Percentiles rank a stretch among this genome's conserved stretches.
phyloP scores from a whole-genome alignment of 805 yeast genomes.

The Metschnikowia vanudenii region DNA sequence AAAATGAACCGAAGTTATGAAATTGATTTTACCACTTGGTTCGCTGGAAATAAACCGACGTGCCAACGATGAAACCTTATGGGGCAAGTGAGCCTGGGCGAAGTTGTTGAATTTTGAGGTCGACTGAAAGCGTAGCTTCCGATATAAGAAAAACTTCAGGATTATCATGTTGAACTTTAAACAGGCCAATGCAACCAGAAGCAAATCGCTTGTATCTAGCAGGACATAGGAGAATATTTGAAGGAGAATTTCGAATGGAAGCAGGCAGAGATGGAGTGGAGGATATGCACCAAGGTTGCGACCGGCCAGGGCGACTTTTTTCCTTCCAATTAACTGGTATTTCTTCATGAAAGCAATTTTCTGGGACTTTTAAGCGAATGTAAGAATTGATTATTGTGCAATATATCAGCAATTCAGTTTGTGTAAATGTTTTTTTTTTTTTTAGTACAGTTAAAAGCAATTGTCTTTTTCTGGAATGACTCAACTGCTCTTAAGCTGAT shows the following conservation, averaged over 20 bases:
- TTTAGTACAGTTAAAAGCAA: too few species aligned
- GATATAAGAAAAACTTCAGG: slow-evolving; percentile 38
- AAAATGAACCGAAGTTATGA: slow-evolving; percentile 28
- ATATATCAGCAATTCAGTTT: too few species aligned
- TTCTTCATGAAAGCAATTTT: slow-evolving; percentile 30
- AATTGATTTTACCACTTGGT: slow-evolving; percentile 32
- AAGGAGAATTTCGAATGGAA: slow-evolving; percentile 45
- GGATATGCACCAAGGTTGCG: slow-evolving; percentile 23
- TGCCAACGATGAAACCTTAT: slow-evolving; percentile 19
- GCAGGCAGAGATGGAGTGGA: slow-evolving; percentile 32
- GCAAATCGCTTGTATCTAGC: slow-evolving; percentile 15
- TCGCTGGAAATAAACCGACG: slow-evolving; percentile 25
- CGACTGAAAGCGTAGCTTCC: slow-evolving; percentile 27
- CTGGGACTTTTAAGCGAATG: neutral
- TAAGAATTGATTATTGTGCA: too few species aligned
- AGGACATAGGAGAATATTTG: slow-evolving; percentile 31
- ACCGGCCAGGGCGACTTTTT: slow-evolving; percentile 20
- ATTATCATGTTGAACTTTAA: slow-evolving; percentile 35
- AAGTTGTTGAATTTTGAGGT: slow-evolving; percentile 34
- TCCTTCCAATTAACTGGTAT: slow-evolving; percentile 44
- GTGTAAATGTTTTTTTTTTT: too few species aligned
- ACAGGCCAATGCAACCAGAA: slow-evolving; percentile 33
- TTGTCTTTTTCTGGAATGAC: too few species aligned
- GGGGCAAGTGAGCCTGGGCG: slow-evolving; percentile 32
- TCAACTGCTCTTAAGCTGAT: too few species aligned